phyloP scores from a whole-genome alignment of 1,284 basidiomycete genomes.

The Cryptococcus sp. region DNA sequence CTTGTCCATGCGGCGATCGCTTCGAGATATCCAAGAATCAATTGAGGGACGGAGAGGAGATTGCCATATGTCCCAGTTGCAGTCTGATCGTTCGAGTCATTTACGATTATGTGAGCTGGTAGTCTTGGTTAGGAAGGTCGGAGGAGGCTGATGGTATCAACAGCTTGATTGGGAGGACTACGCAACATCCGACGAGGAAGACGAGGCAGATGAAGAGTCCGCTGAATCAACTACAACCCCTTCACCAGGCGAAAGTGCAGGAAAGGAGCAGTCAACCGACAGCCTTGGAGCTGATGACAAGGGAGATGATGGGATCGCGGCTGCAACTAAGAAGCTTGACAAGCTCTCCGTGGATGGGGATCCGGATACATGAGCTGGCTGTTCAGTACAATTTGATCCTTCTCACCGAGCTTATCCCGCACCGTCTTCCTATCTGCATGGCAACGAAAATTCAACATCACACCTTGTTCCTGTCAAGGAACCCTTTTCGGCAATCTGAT shows the following conservation, averaged over 20 bases:
- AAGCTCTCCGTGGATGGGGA: background rate
- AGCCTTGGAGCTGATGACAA: too few species aligned
- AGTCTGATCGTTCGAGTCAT: slow-evolving; percentile 90
- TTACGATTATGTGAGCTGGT: slow-evolving; percentile 81
- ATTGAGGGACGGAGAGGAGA: slow-evolving; percentile 86
- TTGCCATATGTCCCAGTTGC: slow-evolving; percentile 97
- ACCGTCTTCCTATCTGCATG: slow-evolving; percentile 1
- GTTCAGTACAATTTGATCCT: slow-evolving; percentile 9
- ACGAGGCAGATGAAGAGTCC: slow-evolving; percentile 20
- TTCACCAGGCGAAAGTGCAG: background rate
- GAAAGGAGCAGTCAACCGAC: too few species aligned
- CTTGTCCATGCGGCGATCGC: slow-evolving; percentile 96
- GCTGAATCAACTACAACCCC: slow-evolving; percentile 10
- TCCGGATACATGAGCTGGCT: slow-evolving; percentile 3
- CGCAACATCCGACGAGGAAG: slow-evolving; percentile 48
- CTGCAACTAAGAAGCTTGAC: background rate
- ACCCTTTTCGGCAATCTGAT: too few species aligned
- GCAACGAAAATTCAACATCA: background rate
- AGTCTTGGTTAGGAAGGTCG: background rate
- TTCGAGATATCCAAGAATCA: slow-evolving; percentile 93
- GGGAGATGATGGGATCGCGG: too few species aligned
- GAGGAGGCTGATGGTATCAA: background rate
- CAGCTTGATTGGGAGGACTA: slow-evolving; percentile 56
- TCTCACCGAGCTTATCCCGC: slow-evolving; percentile 9
- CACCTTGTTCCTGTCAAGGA: too few species aligned